Evolutionary conservation across 305 asterid genomes (phyloP).

Genomic region (Fraxinus sp.): DNA sequence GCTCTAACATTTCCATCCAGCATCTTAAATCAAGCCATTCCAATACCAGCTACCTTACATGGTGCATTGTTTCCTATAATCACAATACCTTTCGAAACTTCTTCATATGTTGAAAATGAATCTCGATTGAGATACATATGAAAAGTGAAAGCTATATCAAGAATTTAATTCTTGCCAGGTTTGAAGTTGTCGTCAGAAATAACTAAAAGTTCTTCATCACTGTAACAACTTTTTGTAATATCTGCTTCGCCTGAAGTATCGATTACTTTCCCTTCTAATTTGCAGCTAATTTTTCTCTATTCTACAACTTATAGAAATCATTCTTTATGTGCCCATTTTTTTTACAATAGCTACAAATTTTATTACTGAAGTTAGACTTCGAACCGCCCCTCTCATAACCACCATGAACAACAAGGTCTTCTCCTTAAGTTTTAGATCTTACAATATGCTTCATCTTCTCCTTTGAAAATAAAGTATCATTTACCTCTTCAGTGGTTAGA

Average conservation of each 20-base stretch:
- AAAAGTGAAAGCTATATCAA: neutral
- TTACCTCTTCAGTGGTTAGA: neutral
- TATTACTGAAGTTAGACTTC: neutral
- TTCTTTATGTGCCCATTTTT: too few relatives aligned
- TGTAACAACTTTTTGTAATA: too few relatives aligned
- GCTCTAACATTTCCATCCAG: neutral
- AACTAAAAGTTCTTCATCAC: neutral
- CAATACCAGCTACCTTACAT: too few relatives aligned
- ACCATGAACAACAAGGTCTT: neutral
- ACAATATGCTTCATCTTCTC: neutral
- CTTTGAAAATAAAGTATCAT: neutral
- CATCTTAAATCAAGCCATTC: neutral
- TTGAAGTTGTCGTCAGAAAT: neutral
- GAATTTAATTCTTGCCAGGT: neutral
- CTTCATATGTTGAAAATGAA: neutral
- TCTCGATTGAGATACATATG: neutral
- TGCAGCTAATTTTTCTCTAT: neutral
- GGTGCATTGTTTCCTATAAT: neutral
- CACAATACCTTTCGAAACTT: neutral
- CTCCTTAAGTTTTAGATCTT: neutral
- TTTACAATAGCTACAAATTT: neutral
- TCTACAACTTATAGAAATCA: neutral
- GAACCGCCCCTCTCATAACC: neutral
- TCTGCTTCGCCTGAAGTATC: too few relatives aligned
- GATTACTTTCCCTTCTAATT: too few relatives aligned